Evolutionary conservation across 2,329 filamentous ascomycete genomes (phyloP).

Genomic region (Pestalotiopsis sp.): DNA sequence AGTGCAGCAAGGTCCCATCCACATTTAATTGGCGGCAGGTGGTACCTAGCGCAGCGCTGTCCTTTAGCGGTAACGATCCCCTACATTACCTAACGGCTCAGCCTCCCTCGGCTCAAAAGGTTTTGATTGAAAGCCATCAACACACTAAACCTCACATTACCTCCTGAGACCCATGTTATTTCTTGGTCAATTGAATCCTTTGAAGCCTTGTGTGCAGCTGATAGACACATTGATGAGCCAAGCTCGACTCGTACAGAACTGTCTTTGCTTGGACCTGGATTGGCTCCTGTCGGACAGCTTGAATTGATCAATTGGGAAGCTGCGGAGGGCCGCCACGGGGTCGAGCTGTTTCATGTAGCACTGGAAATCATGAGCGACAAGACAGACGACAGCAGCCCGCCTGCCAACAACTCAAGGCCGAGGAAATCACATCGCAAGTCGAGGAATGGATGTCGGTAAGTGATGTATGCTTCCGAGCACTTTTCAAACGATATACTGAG

Average conservation of each 20-base stretch:
- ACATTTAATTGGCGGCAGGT: no score
- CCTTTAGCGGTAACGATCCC: no score
- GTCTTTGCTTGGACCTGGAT: no score
- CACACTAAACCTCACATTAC: background rate
- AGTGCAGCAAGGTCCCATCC: no score
- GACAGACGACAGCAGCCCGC: conserved; percentile 3
- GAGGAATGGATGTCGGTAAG: conserved; percentile 28
- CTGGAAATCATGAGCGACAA: background rate
- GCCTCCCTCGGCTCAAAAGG: background rate
- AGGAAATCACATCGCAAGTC: conserved; percentile 26
- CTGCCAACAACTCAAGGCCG: conserved; percentile 30
- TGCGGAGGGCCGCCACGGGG: background rate
- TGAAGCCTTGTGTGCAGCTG: background rate
- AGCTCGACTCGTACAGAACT: no score
- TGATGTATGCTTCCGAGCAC: background rate
- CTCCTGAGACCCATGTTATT: background rate
- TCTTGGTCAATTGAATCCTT: background rate
- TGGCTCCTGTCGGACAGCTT: background rate
- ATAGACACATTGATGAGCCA: background rate
- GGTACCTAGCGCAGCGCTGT: no score
- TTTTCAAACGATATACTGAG: background rate
- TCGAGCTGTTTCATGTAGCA: background rate
- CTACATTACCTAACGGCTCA: background rate
- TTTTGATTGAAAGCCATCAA: background rate
- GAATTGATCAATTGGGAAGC: background rate